Evolutionary conservation across 1,139 yeast species (phyloP).

Genomic region (Taphrina communis): DNA sequence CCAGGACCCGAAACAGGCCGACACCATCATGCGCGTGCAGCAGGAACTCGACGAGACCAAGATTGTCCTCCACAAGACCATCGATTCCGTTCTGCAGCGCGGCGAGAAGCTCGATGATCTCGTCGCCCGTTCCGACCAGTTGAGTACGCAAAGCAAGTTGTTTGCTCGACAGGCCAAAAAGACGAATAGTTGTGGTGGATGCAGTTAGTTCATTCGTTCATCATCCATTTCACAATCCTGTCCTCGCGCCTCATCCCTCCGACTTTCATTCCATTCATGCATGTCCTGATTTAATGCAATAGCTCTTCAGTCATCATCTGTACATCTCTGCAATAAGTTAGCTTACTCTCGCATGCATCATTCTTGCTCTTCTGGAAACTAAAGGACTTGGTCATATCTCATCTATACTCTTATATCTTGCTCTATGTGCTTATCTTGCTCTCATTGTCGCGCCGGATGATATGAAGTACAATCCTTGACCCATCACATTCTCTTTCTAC

Average conservation of each 20-base stretch:
- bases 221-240: no score
- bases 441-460: no score
- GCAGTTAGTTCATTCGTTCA: background rate
- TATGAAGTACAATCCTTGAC: no score
- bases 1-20: constrained; percentile 97
- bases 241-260: background rate
- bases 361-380: no score
- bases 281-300: background rate
- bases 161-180: constrained; percentile 85
- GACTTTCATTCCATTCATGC: background rate
- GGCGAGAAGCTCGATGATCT: constrained; percentile 94
- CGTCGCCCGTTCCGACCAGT: constrained; percentile 93
- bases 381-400: background rate
- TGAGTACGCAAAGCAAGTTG: constrained; percentile 86
- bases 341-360: background rate
- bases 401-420: background rate
- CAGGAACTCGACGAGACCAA: constrained; percentile 97
- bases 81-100: constrained; percentile 90
- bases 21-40: constrained; percentile 94
- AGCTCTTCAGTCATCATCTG: background rate
- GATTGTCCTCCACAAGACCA: constrained; percentile 92
- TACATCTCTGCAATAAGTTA: background rate
- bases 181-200: constrained; percentile 88
- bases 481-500: no score
- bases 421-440: background rate